Percentiles rank a stretch among this genome's conserved stretches.
Conservation (phyloP, 225 moss, liverwort and hornwort species). For the Antitrichia curtipendula region DNA sequence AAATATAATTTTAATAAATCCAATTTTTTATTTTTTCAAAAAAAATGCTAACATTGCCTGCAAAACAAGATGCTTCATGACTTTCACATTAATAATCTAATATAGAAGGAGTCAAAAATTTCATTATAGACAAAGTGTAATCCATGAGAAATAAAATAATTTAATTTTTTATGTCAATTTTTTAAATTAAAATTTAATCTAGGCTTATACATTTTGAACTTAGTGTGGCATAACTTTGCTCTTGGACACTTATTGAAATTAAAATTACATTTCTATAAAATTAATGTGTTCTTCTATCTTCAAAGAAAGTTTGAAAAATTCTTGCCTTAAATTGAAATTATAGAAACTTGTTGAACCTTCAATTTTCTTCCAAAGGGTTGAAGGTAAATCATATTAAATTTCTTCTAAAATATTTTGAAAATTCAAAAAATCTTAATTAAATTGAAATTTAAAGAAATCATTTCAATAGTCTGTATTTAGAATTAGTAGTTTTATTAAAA, state of each 20-base stretch:
- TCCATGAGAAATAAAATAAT: not conserved
- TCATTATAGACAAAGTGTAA: no score
- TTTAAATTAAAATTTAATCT: fast-evolving
- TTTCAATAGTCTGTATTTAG: not conserved
- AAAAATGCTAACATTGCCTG: fast-evolving
- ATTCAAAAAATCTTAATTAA: no score
- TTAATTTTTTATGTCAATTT: not conserved
- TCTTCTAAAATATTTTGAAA: not conserved
- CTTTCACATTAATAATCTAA: fast-evolving
- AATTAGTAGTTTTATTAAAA: no score
- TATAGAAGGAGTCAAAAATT: no score
- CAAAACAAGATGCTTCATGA: not conserved
- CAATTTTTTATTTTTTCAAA: fast-evolving
- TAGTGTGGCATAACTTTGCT: not conserved
- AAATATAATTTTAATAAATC: no score
- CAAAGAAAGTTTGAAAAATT: fast-evolving
- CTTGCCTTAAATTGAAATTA: fast-evolving
- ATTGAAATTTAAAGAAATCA: not conserved
- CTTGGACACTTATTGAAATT: fast-evolving
- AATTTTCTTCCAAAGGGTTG: fast-evolving
- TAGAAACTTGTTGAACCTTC: fast-evolving
- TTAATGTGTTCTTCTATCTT: not conserved
- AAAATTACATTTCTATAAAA: not conserved
- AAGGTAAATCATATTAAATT: no score
- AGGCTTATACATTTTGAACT: not conserved